These are phyloP conservation scores for Mycena rosella DNA, from an alignment of 768 basidiomycete species.

Conservation along the genomic window DNA sequence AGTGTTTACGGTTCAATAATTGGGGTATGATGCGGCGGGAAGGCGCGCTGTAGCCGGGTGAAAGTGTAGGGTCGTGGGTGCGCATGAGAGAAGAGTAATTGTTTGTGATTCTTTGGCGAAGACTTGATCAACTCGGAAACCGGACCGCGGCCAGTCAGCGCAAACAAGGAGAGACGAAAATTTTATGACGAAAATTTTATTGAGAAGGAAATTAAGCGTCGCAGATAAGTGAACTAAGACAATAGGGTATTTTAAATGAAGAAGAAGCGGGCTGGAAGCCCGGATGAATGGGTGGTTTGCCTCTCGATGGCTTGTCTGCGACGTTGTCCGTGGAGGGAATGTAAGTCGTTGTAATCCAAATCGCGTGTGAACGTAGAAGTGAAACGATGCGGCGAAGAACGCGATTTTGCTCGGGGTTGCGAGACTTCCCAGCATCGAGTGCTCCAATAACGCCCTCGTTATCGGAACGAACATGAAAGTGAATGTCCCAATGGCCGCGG, in stretches of 20 bases:
- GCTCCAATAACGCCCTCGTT: slow-evolving; percentile 47
- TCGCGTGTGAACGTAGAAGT: not conserved
- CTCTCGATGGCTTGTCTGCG: slow-evolving; percentile 37
- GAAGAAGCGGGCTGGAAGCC: not conserved
- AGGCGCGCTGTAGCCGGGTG: not conserved
- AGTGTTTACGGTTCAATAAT: too few species aligned
- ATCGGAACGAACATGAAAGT: slow-evolving; percentile 45
- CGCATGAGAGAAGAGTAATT: not conserved
- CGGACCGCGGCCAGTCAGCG: not conserved
- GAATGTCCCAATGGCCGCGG: slow-evolving; percentile 34
- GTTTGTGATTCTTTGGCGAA: not conserved
- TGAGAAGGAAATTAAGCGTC: not conserved
- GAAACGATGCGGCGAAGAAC: slow-evolving; percentile 42
- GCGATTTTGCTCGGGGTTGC: slow-evolving; percentile 44
- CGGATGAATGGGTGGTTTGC: too few species aligned
- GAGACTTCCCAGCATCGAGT: slow-evolving; percentile 41
- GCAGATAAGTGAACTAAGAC: not conserved
- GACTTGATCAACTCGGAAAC: too few species aligned
- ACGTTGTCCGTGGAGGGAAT: slow-evolving; percentile 39
- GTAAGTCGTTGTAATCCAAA: slow-evolving; percentile 31
- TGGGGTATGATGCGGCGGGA: too few species aligned
- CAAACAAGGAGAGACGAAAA: too few species aligned
- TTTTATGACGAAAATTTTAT: not conserved
- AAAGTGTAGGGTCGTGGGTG: not conserved
- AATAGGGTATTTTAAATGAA: slow-evolving; percentile 3